Percentiles rank a stretch among this genome's conserved stretches.
These are phyloP conservation scores for Morella rubra DNA, from an alignment of 306 rosid genomes.

Conservation along the genomic window DNA sequence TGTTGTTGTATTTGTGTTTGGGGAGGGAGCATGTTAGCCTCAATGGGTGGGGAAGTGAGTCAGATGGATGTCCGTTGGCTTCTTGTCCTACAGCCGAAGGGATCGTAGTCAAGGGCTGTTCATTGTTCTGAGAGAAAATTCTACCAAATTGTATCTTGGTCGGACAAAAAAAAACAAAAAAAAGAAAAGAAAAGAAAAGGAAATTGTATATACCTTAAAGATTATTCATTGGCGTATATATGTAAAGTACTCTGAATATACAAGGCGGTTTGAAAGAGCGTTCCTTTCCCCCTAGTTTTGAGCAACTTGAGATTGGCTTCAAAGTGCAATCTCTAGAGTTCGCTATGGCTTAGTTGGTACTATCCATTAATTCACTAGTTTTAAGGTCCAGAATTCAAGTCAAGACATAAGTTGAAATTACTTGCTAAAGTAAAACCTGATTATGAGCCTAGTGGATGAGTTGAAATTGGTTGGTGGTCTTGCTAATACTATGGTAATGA, in stretches of 20 bases:
- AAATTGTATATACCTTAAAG: background rate
- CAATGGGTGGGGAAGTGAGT: slow-evolving; percentile 72
- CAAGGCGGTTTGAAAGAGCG: background rate
- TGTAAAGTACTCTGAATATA: background rate
- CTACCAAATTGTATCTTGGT: background rate
- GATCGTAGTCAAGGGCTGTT: slow-evolving; percentile 46
- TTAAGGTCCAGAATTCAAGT: no score
- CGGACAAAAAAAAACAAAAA: background rate
- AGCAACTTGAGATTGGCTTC: background rate
- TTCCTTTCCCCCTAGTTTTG: background rate
- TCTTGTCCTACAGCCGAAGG: slow-evolving; percentile 68
- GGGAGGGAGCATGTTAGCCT: slow-evolving; percentile 54
- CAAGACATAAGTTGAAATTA: no score
- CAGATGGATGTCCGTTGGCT: slow-evolving; percentile 79
- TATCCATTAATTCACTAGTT: background rate
- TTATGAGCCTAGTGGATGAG: no score
- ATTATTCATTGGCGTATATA: background rate
- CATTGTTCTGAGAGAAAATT: slow-evolving; percentile 26
- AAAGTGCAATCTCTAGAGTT: background rate
- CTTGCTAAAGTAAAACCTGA: no score
- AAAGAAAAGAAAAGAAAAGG: background rate
- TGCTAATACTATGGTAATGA: no score
- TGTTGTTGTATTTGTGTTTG: slow-evolving; percentile 58
- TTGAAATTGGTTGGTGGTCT: no score
- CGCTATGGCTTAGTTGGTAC: background rate